Evolutionary conservation across 305 asterid species (phyloP), one percentile per base, ranked within the genome.

Genomic region (Ajuga reptans): DNA sequence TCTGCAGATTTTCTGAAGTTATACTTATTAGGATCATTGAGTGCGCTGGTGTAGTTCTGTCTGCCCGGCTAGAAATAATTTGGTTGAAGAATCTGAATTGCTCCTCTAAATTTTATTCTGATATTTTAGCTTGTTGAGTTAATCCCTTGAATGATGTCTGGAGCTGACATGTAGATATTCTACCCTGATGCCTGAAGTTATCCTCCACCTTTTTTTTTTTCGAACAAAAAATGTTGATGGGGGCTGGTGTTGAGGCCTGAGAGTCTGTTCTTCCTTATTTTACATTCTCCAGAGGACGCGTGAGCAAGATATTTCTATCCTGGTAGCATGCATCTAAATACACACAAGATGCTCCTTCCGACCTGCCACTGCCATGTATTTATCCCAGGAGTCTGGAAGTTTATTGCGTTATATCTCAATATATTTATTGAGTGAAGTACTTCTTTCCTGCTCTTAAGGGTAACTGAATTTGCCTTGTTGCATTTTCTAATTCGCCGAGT

Each of bases 11-110:
- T 65, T 73, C 16, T 67, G 57, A 36, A 51, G 50, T 11, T 5
- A 0, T 31, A 31, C 36, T 31, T 31, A 31, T 31, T 45, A 15
- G 50, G 29, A 50, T 55, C 37, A 16, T 39, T 21, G n/a, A 15
- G 9, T 70, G 80, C 41, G 41, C 63, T 15, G 10, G 33, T 16
- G 14, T 42, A 56, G 3, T 74, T 71, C 50, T 58, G 45, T 39
- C 66, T 55, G 43, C 53, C 5, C 52, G 37, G 74, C 49, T 47
- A n/a, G 77, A 36, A 27, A 61, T 71, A 39, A 62, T 63, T 60
- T 42, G 66, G n/a, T 29, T 39, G 29, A 12, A 11, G 61, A 61
- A 18, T 73, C 41, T 36, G 43, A 63, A 60, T 65, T 61, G 42
- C 27, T 66, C 34, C n/a, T 72, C n/a, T 49, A 24, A 33, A 61